Conservation (phyloP, 495 filamentous ascomycete species). For the Amorphotheca resinae region DNA sequence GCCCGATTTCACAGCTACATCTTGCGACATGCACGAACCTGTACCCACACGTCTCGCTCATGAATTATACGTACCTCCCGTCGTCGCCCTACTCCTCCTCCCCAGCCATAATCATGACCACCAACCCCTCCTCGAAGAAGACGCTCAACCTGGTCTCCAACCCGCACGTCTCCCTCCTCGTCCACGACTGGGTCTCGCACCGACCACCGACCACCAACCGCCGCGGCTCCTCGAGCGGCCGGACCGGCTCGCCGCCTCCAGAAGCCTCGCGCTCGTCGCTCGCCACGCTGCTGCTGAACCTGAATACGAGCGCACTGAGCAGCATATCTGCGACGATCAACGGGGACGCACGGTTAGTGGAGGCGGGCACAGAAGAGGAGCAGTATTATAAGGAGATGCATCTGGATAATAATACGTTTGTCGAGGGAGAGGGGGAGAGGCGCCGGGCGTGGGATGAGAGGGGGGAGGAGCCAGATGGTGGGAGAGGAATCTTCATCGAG, state of each 20-base stretch:
- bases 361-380: conserved; percentile 65
- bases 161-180: conserved; percentile 83
- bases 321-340: conserved; percentile 91
- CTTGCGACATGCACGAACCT: conserved; percentile 78
- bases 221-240: conserved; percentile 13
- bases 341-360: conserved; percentile 62
- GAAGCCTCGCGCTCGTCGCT: conserved; percentile 56
- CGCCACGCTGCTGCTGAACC: conserved; percentile 68
- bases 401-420: conserved; percentile 86
- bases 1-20: conserved; percentile 57
- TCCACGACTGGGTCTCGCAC: conserved; percentile 97
- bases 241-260: conserved; percentile 44
- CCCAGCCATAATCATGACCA: conserved; percentile 87
- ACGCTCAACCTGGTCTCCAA: conserved; percentile 77
- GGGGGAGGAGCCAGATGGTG: conserved; percentile 34
- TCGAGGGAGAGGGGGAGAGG: conserved; percentile 21
- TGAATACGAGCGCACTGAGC: conserved; percentile 80
- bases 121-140: conserved; percentile 78
- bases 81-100: conserved; percentile 58
- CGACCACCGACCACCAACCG: conserved; percentile 65
- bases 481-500: conserved; percentile 50
- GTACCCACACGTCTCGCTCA: conserved; percentile 85
- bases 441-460: conserved; percentile 4
- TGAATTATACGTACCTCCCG: conserved; percentile 98
- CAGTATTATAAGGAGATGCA: conserved; percentile 67